A percentile compares a stretch with the other conserved stretches of the same genome.
Conservation (phyloP, 2,329 filamentous ascomycete genomes). For the Alternaria sp. region DNA sequence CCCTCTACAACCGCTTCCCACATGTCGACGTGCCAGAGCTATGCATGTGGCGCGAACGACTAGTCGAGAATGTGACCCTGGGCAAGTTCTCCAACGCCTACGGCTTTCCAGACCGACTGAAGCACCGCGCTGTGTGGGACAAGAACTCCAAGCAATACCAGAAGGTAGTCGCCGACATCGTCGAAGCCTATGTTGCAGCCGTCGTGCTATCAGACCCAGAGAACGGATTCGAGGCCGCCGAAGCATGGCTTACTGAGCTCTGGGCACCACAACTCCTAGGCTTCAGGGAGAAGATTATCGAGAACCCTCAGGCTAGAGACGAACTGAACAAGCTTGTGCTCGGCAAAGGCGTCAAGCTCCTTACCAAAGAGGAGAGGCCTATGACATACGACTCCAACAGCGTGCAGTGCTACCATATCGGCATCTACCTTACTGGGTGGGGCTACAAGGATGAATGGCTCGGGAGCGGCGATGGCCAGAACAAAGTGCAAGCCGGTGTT, state of each 20-base stretch:
- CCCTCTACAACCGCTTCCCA: conserved; percentile 78
- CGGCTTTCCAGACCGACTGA: conserved; percentile 70
- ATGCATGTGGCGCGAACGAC: conserved; percentile 77
- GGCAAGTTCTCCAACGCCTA: conserved; percentile 74
- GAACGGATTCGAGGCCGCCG: conserved; percentile 67
- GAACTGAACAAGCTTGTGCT: conserved; percentile 49
- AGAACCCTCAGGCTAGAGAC: conserved; percentile 51
- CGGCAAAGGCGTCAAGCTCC: conserved; percentile 46
- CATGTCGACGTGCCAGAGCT: conserved; percentile 71
- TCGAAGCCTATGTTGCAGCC: conserved; percentile 89
- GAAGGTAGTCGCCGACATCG: conserved; percentile 85
- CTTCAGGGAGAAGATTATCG: conserved; percentile 42
- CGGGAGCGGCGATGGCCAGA: conserved; percentile 69
- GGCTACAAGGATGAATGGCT: conserved; percentile 70
- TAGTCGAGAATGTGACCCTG: conserved; percentile 83
- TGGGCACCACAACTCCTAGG: conserved; percentile 64
- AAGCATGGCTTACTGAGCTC: conserved; percentile 76
- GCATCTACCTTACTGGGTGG: conserved; percentile 72
- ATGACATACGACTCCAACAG: conserved; percentile 61
- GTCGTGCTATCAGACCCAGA: conserved; percentile 72
- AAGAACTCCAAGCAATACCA: conserved; percentile 49
- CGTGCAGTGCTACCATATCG: conserved; percentile 68
- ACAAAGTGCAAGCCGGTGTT: conserved; percentile 73
- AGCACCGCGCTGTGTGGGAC: conserved; percentile 55
- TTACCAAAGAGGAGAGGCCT: conserved; percentile 60